Base-by-base conservation (phyloP, 148 eudicot genomes). In the Oxyria digyna region DNA sequence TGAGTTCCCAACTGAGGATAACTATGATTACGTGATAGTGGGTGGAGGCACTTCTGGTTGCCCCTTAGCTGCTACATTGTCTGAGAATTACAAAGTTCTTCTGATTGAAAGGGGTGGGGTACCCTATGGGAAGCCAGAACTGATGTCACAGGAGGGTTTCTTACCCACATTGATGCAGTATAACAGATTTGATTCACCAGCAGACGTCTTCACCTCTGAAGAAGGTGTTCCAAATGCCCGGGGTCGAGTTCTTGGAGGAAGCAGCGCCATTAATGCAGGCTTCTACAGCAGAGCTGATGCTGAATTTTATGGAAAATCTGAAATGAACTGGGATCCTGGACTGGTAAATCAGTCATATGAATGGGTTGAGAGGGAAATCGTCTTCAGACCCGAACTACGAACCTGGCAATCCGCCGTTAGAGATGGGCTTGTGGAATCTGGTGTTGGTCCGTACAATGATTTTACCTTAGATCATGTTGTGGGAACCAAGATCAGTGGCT, bases 31-130 rank as follows among this genome's bases (percentile, higher is more conserved):
- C 79, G 77, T 93, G 52, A 73, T 89, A 8, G 87, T 93, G 18
- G 98, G 96, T 14, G 98, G 98, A 3, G 98, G 97, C 33, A 90
- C 96, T 23, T 76, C 96, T 59, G 96, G 98, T 8, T 94, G 98
- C 68, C 96, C 97, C 15, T 45, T 94, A 72, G 97, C 96, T 18
- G 89, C 97, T 20, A 94, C 97, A 0, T 73, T 88, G 24, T 94
- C 97, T 0, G 74, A 79, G 40, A 79, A 71, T 21, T 83, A 77
- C 71, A 73, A 75, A 24, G 97, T 94, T 4, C 79, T 90, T 31
- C 73, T 94, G 26, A 79, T 94, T 0, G 98, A 94, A 76, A 69
- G 98, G 62, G 98, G 98, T 26, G 92, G 92, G 0, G 79, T 88
- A 12, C 90, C 92, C 0, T 82, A 79, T 33, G 92, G 86, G n/a